A percentile compares a stretch with the other conserved stretches of the same genome.
Conservation (phyloP, 2,329 filamentous ascomycete genomes). For the Trichoderma atroviride region DNA sequence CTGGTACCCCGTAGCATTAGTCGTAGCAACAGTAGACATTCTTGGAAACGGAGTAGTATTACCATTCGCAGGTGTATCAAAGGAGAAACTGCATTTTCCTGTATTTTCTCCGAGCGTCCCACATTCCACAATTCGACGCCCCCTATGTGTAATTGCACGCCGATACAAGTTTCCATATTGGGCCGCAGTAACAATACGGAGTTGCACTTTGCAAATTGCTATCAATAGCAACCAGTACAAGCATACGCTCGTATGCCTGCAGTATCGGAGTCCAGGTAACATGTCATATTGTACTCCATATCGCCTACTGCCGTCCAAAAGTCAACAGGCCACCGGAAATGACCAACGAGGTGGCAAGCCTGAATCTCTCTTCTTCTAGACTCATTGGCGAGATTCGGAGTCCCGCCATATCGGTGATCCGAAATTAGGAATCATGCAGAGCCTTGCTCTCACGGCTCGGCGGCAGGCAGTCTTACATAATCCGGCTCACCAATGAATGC, state of each 20-base stretch:
- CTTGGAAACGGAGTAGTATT: slow-evolving; percentile 13
- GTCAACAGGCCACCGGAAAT: slow-evolving; percentile 15
- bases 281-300: neutral
- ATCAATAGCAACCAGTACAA: slow-evolving; percentile 1
- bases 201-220: neutral
- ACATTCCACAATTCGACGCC: slow-evolving; percentile 9
- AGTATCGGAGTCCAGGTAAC: neutral
- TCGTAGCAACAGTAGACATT: slow-evolving; percentile 1
- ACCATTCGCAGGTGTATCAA: neutral
- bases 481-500: neutral
- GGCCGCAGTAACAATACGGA: neutral
- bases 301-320: neutral
- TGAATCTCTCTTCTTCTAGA: slow-evolving; percentile 1
- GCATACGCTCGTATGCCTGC: neutral
- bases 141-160: neutral
- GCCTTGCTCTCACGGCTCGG: neutral
- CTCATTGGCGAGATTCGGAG: slow-evolving; percentile 18
- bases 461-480: slow-evolving; percentile 15
- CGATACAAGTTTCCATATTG: slow-evolving; percentile 7
- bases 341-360: slow-evolving; percentile 12
- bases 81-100: slow-evolving; percentile 8
- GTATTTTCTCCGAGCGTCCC: slow-evolving; percentile 20
- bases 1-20: neutral
- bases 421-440: slow-evolving; percentile 23
- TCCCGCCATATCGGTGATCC: slow-evolving; percentile 17